phyloP scores from a whole-genome alignment of 257 asterid species.

The Nicotiana obtusifolia region DNA sequence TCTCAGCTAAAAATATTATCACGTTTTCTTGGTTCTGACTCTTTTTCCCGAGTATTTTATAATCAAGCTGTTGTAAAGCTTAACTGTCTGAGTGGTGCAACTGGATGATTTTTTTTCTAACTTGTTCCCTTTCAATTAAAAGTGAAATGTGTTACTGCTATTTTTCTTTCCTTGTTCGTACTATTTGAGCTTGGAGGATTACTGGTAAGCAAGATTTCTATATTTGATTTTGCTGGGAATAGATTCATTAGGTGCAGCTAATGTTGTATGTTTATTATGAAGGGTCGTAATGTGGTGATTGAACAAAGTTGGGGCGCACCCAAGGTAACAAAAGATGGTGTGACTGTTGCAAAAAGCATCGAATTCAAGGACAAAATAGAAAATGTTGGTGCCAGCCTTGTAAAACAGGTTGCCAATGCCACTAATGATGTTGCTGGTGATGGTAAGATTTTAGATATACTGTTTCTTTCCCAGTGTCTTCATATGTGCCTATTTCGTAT shows the following conservation, averaged over 20 bases:
- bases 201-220: not conserved
- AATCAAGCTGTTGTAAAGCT: not conserved
- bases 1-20: not conserved
- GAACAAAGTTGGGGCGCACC: slow-evolving; percentile 60
- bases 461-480: not conserved
- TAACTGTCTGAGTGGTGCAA: not conserved
- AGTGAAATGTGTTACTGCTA: not conserved
- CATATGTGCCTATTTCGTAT: not conserved
- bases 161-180: not conserved
- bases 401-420: slow-evolving; percentile 53
- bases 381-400: slow-evolving; percentile 57
- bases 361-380: slow-evolving; percentile 45
- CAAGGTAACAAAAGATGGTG: slow-evolving; percentile 57
- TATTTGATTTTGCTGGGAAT: not conserved
- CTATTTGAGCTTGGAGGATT: not conserved
- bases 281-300: slow-evolving; percentile 49
- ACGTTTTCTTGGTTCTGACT: not conserved
- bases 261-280: not conserved
- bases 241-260: not conserved
- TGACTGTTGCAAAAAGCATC: slow-evolving; percentile 44
- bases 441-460: slow-evolving; percentile 20
- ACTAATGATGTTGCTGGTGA: slow-evolving; percentile 62
- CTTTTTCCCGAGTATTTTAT: not conserved
- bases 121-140: not conserved
- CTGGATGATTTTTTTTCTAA: not conserved